Evolutionary conservation across 371 early-diverging fungal species (phyloP), one percentile per base, ranked within the genome.

Genomic region (Fennellomyces sp.): DNA sequence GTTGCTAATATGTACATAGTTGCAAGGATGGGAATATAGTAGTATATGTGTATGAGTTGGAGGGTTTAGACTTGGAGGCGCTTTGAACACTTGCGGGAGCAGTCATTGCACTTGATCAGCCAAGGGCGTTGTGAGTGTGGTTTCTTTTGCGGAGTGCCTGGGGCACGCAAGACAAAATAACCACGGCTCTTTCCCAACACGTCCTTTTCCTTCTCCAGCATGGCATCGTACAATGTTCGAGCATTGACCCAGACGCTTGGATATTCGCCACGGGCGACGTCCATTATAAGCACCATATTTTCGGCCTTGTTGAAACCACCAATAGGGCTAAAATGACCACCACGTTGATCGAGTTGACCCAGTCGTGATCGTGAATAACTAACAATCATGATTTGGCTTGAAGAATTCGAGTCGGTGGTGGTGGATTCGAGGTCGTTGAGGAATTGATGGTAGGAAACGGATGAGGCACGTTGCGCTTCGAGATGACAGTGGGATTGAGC

Each of bases 401-500:
- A 84, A 21, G 83, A 73, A 21, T 54, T 61, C 1, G 27, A 19
- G 27, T 87, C 69, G 48, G 86, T 81, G 27, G 89, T 86, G 2
- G 87, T 88, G 19, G 67, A 53, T 52, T 84, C 80, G 10, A 96
- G 64, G 65, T 93, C 93, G 15, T 70, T 52, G 3, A 88, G 54
- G 58, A 96, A 95, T 66, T 93, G 78, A 11, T 86, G 76, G n/a
- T 86, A 69, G 5, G 89, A 60, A 8, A 78, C 73, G 23, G 81
- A 79, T 27, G 80, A 76, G 6, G 83, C 88, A 1, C 92, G 88
- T 49, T 85, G 81, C 10, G 89, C 80, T 12, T 82, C 70, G 0
- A 91, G 91, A 41, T 89, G 75, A 27, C 94, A 92, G 60, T 96
- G 91, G 23, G 91, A 82, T 63, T 85, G 82, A 17, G 94, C 93